Evolutionary conservation across 768 basidiomycete genomes (phyloP).

Genomic region (Hygrocybe coccinea): DNA sequence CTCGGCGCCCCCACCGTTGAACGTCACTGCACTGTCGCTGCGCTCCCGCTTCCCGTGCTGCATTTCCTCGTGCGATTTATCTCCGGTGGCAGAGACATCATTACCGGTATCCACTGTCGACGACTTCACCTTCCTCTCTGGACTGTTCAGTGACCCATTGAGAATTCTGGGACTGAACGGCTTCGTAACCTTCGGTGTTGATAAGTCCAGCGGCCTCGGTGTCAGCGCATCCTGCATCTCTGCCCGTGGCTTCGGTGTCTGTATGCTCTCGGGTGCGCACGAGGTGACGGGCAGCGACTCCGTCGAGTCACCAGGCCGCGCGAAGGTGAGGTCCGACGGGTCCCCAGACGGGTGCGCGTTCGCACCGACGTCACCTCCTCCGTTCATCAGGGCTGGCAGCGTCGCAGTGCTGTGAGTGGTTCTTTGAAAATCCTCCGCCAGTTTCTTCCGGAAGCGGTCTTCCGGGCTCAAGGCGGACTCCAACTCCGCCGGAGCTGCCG

Average conservation of each 20-base stretch:
- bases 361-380: constrained; percentile 12
- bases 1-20: constrained; percentile 73
- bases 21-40: constrained; percentile 56
- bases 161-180: no score
- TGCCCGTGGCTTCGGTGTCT: constrained; percentile 7
- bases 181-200: background rate
- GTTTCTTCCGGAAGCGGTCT: constrained; percentile 15
- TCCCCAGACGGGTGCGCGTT: constrained; percentile 43
- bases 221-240: background rate
- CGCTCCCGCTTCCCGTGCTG: constrained; percentile 31
- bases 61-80: background rate
- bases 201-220: background rate
- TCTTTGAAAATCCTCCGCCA: constrained; percentile 15
- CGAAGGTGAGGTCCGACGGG: constrained; percentile 69
- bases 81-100: background rate
- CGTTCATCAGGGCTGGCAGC: constrained; percentile 25
- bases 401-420: constrained; percentile 33
- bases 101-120: no score
- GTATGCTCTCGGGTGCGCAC: no score
- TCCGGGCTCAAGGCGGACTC: constrained; percentile 13
- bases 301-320: constrained; percentile 71
- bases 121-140: no score
- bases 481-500: background rate
- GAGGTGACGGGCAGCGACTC: constrained; percentile 51
- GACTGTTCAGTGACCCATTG: no score